A percentile compares a stretch with the other conserved stretches of the same genome.
phyloP scores from a whole-genome alignment of 768 basidiomycete genomes.

The Phanerochaete sordida region DNA sequence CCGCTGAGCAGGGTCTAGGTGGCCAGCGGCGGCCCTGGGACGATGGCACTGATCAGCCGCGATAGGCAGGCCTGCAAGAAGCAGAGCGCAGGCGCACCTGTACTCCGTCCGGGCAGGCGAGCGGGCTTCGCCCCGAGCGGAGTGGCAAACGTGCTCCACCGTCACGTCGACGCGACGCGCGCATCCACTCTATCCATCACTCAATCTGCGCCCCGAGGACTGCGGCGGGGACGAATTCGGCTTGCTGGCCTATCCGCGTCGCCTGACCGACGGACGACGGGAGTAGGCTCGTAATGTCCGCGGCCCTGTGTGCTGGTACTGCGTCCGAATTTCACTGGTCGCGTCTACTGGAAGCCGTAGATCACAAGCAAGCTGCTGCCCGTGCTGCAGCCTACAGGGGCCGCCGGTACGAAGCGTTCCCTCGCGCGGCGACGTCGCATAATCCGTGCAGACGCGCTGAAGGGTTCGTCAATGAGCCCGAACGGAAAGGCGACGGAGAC shows the following conservation, averaged over 20 bases:
- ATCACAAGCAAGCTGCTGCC: background rate
- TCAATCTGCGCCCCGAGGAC: too few species aligned
- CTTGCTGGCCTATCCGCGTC: background rate
- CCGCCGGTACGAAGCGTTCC: too few species aligned
- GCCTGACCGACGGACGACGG: background rate
- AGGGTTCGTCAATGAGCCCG: background rate
- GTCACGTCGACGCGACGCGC: background rate
- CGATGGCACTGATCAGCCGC: conserved; percentile 12
- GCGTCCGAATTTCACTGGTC: background rate
- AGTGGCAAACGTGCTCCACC: background rate
- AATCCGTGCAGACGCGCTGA: background rate
- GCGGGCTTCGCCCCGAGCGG: background rate
- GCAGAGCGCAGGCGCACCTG: background rate
- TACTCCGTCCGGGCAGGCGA: background rate
- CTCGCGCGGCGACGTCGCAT: background rate
- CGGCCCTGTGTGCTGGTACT: background rate
- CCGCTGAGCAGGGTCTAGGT: background rate
- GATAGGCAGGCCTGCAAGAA: conserved; percentile 14
- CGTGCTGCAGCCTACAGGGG: background rate
- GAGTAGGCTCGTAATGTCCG: background rate
- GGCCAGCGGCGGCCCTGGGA: background rate
- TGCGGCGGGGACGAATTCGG: background rate
- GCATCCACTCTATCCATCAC: too few species aligned
- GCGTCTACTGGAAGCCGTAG: background rate
- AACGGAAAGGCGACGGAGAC: background rate